Evolutionary conservation across 2,329 filamentous ascomycete species (phyloP), one percentile per base, ranked within the genome.

Genomic region (Pseudopithomyces chartarum): DNA sequence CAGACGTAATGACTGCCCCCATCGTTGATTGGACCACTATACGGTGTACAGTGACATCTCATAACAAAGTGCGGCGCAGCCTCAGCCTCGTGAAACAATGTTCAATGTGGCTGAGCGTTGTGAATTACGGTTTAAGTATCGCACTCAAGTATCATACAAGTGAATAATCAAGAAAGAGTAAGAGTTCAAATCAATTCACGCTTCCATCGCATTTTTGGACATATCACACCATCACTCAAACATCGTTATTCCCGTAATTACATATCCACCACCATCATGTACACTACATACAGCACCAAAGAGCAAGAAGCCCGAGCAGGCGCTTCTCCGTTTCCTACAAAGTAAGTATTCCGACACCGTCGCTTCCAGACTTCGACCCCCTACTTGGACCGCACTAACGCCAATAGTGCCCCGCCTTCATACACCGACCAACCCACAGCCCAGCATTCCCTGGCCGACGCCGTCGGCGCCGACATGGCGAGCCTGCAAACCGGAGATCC

Each of bases 281-380:
- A n/a, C 17, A 47, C 13, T 3, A 11, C 29, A 7, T 17, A 13
- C 3, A 15, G 32, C 23, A 36, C 26, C 44, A 48, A 36, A 32
- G 36, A 40, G 33, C 17, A 40, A 42, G 40, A 20, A 42, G 48
- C 49, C 26, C 26, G 32, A 42, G 42, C 51, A 6, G 36, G 22
- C 3, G 20, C 34, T 23, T 39, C 54, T 23, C 43, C 38, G n/a
- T 2, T 11, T 8, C 8, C 45, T 40, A 33, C 34, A 39, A 34
- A 50, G 56, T 55, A 49, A 55, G 53, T 94, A 4, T n/a, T 13
- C 49, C 29, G 45, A 55, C 12, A 7, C 29, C 29, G 39, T 36
- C 15, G n/a, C 17, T 13, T 2, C 10, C 19, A 26, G 34, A 52
- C 22, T 47, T 36, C 17, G 8, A 20, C 22, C 19, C 12, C 20